phyloP scores from a whole-genome alignment of 2,329 filamentous ascomycete species.

The Metarhizium anisopliae region DNA sequence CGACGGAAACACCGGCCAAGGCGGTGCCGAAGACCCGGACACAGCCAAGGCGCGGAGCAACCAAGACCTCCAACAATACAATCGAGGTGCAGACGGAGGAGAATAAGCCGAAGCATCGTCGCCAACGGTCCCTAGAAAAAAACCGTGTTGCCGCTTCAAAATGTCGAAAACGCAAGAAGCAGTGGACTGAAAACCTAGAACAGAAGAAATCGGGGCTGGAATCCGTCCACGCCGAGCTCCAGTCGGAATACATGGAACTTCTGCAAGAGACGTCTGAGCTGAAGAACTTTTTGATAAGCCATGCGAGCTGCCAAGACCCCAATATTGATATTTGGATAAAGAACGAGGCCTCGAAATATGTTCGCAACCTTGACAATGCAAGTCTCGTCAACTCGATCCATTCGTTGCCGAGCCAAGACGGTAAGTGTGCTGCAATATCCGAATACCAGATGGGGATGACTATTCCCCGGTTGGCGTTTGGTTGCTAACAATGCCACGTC shows the following conservation, averaged over 20 bases:
- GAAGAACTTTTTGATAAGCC: constrained; percentile 42
- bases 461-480: no score
- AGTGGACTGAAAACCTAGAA: constrained; percentile 41
- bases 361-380: constrained; percentile 14
- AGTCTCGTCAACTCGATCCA: background rate
- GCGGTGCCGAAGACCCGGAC: background rate
- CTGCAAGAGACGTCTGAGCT: constrained; percentile 35
- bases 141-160: constrained; percentile 68
- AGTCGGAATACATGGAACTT: constrained; percentile 32
- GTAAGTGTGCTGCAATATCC: background rate
- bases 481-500: background rate
- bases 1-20: background rate
- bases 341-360: constrained; percentile 40
- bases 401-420: constrained; percentile 1
- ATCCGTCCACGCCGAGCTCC: constrained; percentile 31
- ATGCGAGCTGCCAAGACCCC: constrained; percentile 41
- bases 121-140: constrained; percentile 54
- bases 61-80: background rate
- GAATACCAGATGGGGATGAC: background rate
- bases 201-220: constrained; percentile 36
- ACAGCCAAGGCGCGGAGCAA: constrained; percentile 1
- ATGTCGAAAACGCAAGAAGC: constrained; percentile 59
- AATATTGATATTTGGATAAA: constrained; percentile 47
- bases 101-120: constrained; percentile 16
- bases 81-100: background rate